Percentiles rank a stretch among this genome's conserved stretches.
phyloP scores from a whole-genome alignment of 192 early-diverging fungal genomes.

The Backusella tarrabulga region DNA sequence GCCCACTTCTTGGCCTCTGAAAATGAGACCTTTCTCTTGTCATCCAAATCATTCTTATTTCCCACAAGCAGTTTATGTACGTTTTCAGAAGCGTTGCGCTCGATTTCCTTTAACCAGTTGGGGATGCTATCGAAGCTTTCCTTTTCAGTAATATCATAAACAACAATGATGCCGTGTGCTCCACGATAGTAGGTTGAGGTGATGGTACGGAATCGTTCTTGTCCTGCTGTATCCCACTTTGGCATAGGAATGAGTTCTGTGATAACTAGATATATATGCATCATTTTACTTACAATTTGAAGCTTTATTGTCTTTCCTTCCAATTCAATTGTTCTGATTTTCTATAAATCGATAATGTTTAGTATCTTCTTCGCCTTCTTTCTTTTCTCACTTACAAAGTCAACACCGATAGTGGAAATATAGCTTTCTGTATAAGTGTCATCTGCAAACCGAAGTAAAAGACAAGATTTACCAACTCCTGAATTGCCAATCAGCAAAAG shows the following conservation, averaged over 20 bases:
- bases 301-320: conserved; percentile 98
- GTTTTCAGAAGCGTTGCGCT: conserved; percentile 92
- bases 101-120: conserved; percentile 98
- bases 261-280: background rate
- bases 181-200: conserved; percentile 97
- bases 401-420: conserved; percentile 97
- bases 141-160: conserved; percentile 95
- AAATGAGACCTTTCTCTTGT: conserved; percentile 77
- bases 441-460: conserved; percentile 95
- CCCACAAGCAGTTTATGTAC: conserved; percentile 97
- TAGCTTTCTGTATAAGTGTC: conserved; percentile 98
- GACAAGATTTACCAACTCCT: conserved; percentile 97
- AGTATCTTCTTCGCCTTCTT: background rate
- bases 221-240: conserved; percentile 96
- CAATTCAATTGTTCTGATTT: conserved; percentile 70
- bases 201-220: conserved; percentile 98
- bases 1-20: conserved; percentile 72
- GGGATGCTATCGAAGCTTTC: conserved; percentile 94
- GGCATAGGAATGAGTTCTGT: background rate
- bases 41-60: conserved; percentile 94
- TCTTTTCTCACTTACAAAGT: conserved; percentile 72
- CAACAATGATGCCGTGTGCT: conserved; percentile 97
- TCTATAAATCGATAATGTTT: background rate
- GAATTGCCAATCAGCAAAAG: conserved; percentile 96
- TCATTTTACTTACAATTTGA: conserved; percentile 72